Evolutionary conservation across 2,329 filamentous ascomycete species (phyloP), one percentile per base, ranked within the genome.

Genomic region (Pyrenochaeta sp.): DNA sequence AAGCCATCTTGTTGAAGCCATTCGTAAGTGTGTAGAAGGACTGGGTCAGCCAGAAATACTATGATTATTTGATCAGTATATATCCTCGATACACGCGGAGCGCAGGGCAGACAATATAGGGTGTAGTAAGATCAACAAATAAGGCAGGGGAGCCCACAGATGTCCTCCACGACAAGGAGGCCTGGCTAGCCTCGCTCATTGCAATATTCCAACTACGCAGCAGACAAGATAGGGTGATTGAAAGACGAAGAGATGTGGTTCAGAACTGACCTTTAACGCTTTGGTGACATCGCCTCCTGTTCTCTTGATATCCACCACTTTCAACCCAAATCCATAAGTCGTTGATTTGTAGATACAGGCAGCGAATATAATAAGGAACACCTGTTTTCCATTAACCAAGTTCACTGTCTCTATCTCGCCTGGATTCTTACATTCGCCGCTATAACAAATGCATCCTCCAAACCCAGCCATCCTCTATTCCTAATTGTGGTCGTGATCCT

Each of bases 1-100:
- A 69, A 1, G 67, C 66, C 55, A 72, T 64, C 45, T 72, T 71
- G 54, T 67, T 71, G 54, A 71, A 65, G 36, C 59, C 62, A 27
- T 68, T 72, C 15, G 64, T 64, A 19, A 70, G 56, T 6, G 54
- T 66, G 56, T 72, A 71, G 56, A 71, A 69, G 2, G 61, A 28
- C 15, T 68, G 62, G 1, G 68, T 65, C 9, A 68, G 50, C 59
- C 64, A 72, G 56, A 71, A 72, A 32, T 52, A 66, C 68, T 72
- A 44, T 2, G 22, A 22, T 15, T 25, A 3, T 19, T 2, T 19
- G 30, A 43, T 59, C 24, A 54, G 50, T 42, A 10, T 15, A 8
- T 24, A 5, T 24, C 4, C 9, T 32, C 7, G 40, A 25, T 25
- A 25, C 40, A 19, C 5, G 13, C 36, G 36, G 13, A 19, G 19